These are phyloP conservation scores for Podospora didyma DNA, from an alignment of 495 filamentous ascomycete genomes.

Conservation along the genomic window DNA sequence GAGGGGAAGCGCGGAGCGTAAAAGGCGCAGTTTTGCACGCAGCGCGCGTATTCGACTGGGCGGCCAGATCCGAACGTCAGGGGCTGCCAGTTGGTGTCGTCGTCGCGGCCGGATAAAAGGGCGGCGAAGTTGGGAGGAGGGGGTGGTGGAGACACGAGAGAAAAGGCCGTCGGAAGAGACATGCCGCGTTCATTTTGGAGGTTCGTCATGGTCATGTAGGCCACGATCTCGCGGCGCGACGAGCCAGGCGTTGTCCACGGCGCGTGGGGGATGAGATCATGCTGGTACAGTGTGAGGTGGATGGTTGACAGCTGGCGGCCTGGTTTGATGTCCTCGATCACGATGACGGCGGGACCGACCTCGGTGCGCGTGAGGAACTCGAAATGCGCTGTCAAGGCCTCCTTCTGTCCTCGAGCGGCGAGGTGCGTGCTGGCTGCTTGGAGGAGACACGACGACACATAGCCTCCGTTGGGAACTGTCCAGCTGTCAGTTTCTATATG, in stretches of 20 bases:
- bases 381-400: conserved; percentile 65
- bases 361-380: conserved; percentile 68
- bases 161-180: conserved; percentile 50
- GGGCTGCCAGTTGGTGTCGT: conserved; percentile 43
- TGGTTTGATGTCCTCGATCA: conserved; percentile 68
- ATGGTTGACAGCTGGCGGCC: conserved; percentile 66
- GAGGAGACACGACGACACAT: conserved; percentile 61
- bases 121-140: conserved; percentile 33
- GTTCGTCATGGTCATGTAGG: conserved; percentile 66
- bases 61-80: conserved; percentile 33
- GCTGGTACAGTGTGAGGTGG: conserved; percentile 59
- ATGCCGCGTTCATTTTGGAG: conserved; percentile 56
- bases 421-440: conserved; percentile 59
- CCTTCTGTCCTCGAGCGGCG: conserved; percentile 53
- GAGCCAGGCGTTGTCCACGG: conserved; percentile 28
- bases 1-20: conserved; percentile 53
- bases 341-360: conserved; percentile 57
- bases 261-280: conserved; percentile 19
- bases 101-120: conserved; percentile 23
- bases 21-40: conserved; percentile 46
- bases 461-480: conserved; percentile 80
- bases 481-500: neutral
- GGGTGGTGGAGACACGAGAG: conserved; percentile 36
- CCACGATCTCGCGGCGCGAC: conserved; percentile 36
- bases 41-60: conserved; percentile 47